Base-by-base conservation (phyloP, 371 early-diverging fungal genomes). In the Mucor indicus region DNA sequence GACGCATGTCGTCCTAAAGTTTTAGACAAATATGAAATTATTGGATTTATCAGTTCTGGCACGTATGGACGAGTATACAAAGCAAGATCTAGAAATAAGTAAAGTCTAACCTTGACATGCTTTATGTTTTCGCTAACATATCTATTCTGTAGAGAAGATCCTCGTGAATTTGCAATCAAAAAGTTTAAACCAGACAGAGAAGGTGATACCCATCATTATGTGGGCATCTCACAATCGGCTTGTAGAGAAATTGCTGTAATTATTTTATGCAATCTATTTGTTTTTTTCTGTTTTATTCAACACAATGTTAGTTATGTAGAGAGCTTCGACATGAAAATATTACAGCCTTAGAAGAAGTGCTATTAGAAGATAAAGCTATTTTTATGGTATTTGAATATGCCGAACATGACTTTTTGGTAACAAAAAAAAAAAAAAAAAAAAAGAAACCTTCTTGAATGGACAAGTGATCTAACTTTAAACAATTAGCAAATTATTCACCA, bases 161-260 rank as follows among this genome's bases (percentile, higher is more conserved):
- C 54, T 9, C 73, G 75, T 21, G 80, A 85, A 51, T 90, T 81
- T 60, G 93, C 92, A 11, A 94, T 96, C 43, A 96, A 96, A 60
- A 90, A 92, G 75, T 96, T 96, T 65, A 96, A 95, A 59, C 92
- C 94, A 13, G 96, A 96, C 53, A 85, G 91, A 52, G 96, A 93
- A 57, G 93, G 93, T 27, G 91, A 92, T 54, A 73, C 74, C 0
- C 79, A 87, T 37, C 80, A 84, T 15, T 79, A 83, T 32, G 83
- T 82, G 7, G 96, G 95, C 21, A 91, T 96, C 38, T 94, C 95
- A 4, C 96, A 96, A 54, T 93, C 93, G 6, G 96, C 96, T 3
- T 91, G 90, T 55, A 70, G 96, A 65, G 96, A 96, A 64, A 95
- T 96, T 20, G 87, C 91, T 21, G 85, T 87, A 78, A 44, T 32